Evolutionary conservation across 768 basidiomycete species (phyloP), one percentile per base, ranked within the genome.

Genomic region (Albatrellus ellisii): DNA sequence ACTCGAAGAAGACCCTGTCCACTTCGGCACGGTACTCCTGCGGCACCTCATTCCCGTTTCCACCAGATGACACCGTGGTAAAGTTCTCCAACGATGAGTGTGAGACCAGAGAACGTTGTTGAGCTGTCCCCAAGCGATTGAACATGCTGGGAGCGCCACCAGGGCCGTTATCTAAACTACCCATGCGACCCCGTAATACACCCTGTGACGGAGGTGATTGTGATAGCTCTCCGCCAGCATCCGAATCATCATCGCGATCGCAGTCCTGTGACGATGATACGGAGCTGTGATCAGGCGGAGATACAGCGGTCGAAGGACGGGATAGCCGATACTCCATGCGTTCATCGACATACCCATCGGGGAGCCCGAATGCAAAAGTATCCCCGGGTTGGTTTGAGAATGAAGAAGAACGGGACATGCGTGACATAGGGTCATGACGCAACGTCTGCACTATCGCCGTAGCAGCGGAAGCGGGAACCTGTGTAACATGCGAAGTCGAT

Each of bases 1-100:
- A 98, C 49, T 83, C 77, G 55, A 90, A 78, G 62, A 98, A 95
- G 54, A 95, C 79, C 48, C 79, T 75, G 60, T 95, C 90, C 39
- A 98, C 80, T 53, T 87, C 81, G 15, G 66, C 61, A 43, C 77
- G 73, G 52, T 89, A 82, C 58, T 94, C 91, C 45, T 75, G 70
- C 4, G 86, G 84, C 36, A 89, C 71, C 52, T 87, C 84, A 44
- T 72, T 73, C 41, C 61, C 64, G 43, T 70, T 68, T 14, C 42
- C 50, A 51, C 36, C 57, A 50, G 49, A 44, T 51, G 49, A 48
- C 41, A 46, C 44, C 45, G 44, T 26, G 48, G 45, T 36, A 38
- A 49, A 37, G 57, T 61, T 44, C 52, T 46, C 42, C 47, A 46
- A 28, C 32, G 50, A 59, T 36, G 59, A 54, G 18, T 46, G 44